Percentiles rank a stretch among this genome's conserved stretches.
Conservation (phyloP, 2,329 filamentous ascomycete genomes). For the Pseudogymnoascus pannorum region DNA sequence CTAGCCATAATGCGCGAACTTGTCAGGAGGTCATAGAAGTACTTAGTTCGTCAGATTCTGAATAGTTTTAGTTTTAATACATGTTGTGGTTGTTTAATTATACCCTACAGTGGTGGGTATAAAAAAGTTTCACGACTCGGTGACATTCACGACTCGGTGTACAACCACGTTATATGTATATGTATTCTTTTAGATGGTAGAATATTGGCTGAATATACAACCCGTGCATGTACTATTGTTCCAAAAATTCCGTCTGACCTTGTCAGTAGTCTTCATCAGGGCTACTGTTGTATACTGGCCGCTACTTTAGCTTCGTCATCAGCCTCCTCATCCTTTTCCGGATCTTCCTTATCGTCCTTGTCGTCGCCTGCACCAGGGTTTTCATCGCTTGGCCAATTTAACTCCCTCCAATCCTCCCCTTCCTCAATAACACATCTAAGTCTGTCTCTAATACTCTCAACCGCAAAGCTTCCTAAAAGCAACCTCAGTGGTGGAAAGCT, state of each 20-base stretch:
- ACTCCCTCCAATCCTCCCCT: conserved; percentile 85
- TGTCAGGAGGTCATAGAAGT: too few relatives aligned
- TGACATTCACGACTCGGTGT: too few relatives aligned
- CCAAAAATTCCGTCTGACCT: not conserved
- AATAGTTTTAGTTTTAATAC: too few relatives aligned
- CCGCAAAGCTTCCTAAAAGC: conserved; percentile 86
- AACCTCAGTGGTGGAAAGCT: conserved; percentile 83
- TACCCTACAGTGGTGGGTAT: too few relatives aligned
- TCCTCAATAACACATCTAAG: conserved; percentile 89
- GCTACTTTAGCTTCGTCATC: not conserved
- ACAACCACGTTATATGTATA: too few relatives aligned
- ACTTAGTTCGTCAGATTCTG: too few relatives aligned
- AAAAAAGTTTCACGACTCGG: too few relatives aligned
- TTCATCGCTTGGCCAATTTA: conserved; percentile 45
- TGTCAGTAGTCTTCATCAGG: not conserved
- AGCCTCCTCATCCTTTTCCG: conserved; percentile 8
- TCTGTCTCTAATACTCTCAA: conserved; percentile 89
- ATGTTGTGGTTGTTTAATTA: too few relatives aligned
- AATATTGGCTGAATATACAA: not conserved
- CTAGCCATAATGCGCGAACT: too few relatives aligned
- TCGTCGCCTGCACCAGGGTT: conserved; percentile 10
- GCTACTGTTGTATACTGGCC: not conserved
- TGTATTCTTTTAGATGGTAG: not conserved
- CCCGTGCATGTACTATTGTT: not conserved
- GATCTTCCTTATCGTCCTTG: conserved; percentile 5